Base-by-base conservation (phyloP, 2,329 filamentous ascomycete species). In the Scedosporium minutisporum region DNA sequence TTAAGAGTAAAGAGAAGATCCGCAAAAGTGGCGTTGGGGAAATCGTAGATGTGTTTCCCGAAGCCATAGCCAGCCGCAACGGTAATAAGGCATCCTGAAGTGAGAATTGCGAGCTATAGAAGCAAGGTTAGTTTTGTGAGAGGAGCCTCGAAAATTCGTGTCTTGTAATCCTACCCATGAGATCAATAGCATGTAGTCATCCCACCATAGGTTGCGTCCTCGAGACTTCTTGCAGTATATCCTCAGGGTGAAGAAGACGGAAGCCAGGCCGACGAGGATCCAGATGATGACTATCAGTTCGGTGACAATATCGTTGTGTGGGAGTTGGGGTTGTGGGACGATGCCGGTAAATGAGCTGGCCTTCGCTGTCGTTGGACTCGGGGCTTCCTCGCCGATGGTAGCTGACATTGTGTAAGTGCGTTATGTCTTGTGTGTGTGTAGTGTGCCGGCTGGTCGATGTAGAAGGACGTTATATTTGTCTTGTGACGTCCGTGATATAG, bases 161-260 rank as follows among this genome's bases (percentile, higher is more conserved):
- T 21, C 18, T 18, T 48, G 21, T 21, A 48, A 48, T 18, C 72
- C 58, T 64, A 70, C 69, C 65, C 65, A 70, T 18, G 69, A 64
- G 27, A 67, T 57, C 29, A 70, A 58, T 9, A 71, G 62, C 4
- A 70, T 61, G 18, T 67, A 67, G 58, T 70, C 69, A 41, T 70
- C 69, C 69, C 69, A 71, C 69, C 69, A 71, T 12, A 71, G 62
- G 1, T 66, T 64, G 1, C 66, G 63, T 9, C 64, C 64, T 51
- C 65, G 67, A 18, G 62, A 60, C 21, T 64, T 64, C 62, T 69
- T 69, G 66, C 67, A 69, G 23, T 68, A 69, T 9, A 69, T 29
- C 4, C 68, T 64, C 6, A 69, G 60, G 12, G 46, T 57, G 6
- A 69, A 62, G 61, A 69, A 69, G 14, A 67, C 33, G 1, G 62